Evolutionary conservation across 116 monocot genomes (phyloP), one percentile per base, ranked within the genome.

Genomic region (Posidonia oceanica): DNA sequence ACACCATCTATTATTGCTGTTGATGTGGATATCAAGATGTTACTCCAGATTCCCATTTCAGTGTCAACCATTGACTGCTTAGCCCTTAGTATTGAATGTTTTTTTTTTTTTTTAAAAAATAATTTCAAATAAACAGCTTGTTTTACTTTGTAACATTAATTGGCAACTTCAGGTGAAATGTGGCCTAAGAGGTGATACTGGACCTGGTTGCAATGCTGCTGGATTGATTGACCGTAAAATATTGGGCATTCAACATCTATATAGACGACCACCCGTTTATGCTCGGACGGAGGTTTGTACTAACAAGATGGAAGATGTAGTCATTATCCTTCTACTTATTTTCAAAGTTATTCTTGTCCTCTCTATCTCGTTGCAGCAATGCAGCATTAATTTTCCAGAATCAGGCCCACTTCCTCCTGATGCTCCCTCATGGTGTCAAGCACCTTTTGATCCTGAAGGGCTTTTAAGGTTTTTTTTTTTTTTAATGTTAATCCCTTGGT

Each of bases 361-460:
- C 1, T 56, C 10, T 60, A 14, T 15, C 29, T 29, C 29, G 29
- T 29, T 29, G 29, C 69, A 98, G 97, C 69, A 92, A 87, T 98
- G 97, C 74, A 98, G 97, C 69, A 87, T 82, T 15, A 79, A 85
- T 69, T 92, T 82, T 36, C 97, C 97, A 38, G 52, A 74, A 53
- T 79, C 71, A 44, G 92, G 97, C 12, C 93, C 92, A 0, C 89
- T 89, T 71, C 97, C 97, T 61, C 56, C 80, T 37, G 81, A 85
- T 79, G 85, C 97, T 76, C 89, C 92, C 42, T 82, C 93, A 59
- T 98, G 92, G 92, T 98, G 93, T 73, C 85, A 92, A 83, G 97
- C 97, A 4, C 87, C 97, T 54, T 98, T 98, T 72, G 97, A 98
- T 81, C 97, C 97, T 58, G 97, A 97, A 80, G 97, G 97, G 1